Evolutionary conservation across 2,329 filamentous ascomycete genomes (phyloP).

Genomic region (Colletotrichum lini): DNA sequence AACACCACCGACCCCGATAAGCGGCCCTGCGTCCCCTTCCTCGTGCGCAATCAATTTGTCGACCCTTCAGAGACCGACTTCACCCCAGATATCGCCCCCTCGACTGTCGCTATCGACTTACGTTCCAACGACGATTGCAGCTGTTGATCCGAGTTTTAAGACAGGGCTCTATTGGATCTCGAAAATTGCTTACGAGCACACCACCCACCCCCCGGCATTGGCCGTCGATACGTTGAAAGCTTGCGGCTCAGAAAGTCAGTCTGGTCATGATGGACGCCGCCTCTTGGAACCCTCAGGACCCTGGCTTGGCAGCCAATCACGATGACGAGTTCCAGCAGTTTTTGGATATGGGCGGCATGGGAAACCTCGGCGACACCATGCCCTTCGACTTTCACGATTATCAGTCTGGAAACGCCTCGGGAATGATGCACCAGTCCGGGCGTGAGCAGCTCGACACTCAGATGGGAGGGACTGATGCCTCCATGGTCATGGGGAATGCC

Average conservation of each 20-base stretch:
- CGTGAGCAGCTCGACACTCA: slow-evolving; percentile 63
- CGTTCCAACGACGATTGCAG: neutral
- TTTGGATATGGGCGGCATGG: slow-evolving; percentile 72
- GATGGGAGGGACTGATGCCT: slow-evolving; percentile 62
- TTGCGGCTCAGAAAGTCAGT: slow-evolving; percentile 17
- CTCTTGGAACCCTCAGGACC: slow-evolving; percentile 71
- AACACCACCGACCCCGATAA: slow-evolving; percentile 30
- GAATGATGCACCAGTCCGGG: slow-evolving; percentile 57
- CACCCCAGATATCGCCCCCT: neutral
- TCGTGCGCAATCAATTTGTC: slow-evolving; percentile 22
- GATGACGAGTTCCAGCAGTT: slow-evolving; percentile 78
- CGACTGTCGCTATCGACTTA: slow-evolving; percentile 27
- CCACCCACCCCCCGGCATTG: neutral
- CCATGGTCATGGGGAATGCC: slow-evolving; percentile 52
- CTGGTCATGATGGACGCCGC: slow-evolving; percentile 67
- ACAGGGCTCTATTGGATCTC: neutral
- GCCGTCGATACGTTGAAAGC: neutral
- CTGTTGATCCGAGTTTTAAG: neutral
- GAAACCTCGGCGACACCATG: slow-evolving; percentile 66
- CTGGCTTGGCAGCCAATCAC: slow-evolving; percentile 63
- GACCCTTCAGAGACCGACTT: slow-evolving; percentile 7
- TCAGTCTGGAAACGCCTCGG: slow-evolving; percentile 54
- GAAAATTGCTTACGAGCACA: slow-evolving; percentile 6
- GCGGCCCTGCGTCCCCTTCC: slow-evolving; percentile 11
- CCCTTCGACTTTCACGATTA: slow-evolving; percentile 74